phyloP scores from a whole-genome alignment of 192 early-diverging fungal species.

The Haplosporangium gracile region DNA sequence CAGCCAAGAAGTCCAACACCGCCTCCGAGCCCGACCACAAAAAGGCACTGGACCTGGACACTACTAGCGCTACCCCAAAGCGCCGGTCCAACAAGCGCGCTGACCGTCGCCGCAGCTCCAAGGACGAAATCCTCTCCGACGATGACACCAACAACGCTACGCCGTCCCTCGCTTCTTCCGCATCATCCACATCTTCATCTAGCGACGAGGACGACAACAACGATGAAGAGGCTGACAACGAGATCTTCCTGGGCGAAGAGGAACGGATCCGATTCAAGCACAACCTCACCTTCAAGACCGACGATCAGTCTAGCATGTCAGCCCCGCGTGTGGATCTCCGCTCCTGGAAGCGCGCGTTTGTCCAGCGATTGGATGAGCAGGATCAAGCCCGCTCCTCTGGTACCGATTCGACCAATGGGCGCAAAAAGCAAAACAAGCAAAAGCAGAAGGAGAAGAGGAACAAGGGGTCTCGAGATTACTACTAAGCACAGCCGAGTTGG shows the following conservation, averaged over 20 bases:
- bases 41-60: not conserved
- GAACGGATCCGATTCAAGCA: constrained; percentile 46
- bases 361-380: constrained; percentile 23
- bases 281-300: constrained; percentile 48
- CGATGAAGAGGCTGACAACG: constrained; percentile 1
- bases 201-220: not conserved
- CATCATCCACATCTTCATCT: not conserved
- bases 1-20: constrained; percentile 1
- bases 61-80: not conserved
- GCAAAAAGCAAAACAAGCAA: not conserved
- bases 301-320: not conserved
- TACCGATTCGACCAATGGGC: not conserved
- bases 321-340: not conserved
- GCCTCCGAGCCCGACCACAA: not conserved
- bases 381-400: constrained; percentile 9
- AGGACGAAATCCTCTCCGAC: constrained; percentile 3
- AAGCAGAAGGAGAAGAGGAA: constrained; percentile 3
- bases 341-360: constrained; percentile 43
- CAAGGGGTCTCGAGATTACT: not conserved
- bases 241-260: not conserved
- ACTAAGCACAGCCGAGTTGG: not conserved
- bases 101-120: constrained; percentile 18
- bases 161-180: constrained; percentile 3
- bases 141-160: not conserved
- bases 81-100: constrained; percentile 45